Base-by-base conservation (phyloP, 2,329 filamentous ascomycete species). In the Fusarium citri region DNA sequence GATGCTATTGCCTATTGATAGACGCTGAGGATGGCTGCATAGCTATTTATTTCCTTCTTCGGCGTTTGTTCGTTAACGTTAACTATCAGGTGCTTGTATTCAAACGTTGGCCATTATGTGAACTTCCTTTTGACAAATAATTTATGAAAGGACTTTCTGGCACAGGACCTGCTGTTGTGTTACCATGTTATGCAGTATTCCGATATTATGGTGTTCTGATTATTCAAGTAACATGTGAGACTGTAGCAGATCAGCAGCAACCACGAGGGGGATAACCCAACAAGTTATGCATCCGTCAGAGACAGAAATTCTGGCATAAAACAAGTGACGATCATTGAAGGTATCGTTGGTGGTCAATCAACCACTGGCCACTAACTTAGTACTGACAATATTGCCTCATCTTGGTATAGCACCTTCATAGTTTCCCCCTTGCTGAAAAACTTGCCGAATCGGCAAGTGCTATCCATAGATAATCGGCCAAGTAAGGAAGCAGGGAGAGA, bases 1-100 rank as follows among this genome's bases (percentile, higher is more conserved):
- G 40, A 42, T 41, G 18, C 46, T 42, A 14, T 46, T 50, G 25
- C 62, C 55, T 63, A 63, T 68, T 66, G 34, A 59, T 63, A 46
- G 25, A 58, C 53, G 53, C 22, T 40, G 42, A 14, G 15, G 64
- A 53, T 51, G 55, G 55, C 47, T 57, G 48, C 55, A 60, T 47
- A 31, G 49, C 49, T 26, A 51, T 58, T 58, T n/a, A 50, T 47
- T 55, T 55, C 45, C n/a, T 59, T 40, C 42, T 40, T 43, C 20
- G 28, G 30, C 34, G 53, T 23, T 59, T 59, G 30, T 41, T n/a
- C n/a, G 26, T 57, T 54, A n/a, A 37, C 34, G 34, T n/a, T 12
- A 12, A 37, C 34, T 11, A 37, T 51, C 26, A 54, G 45, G 37
- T 55, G 46, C 23, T 34, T 55, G 45, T 47, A 23, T 48, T 49